Base-by-base conservation (phyloP, 352 stramenopile species). In the Stramenopiles sp. region DNA sequence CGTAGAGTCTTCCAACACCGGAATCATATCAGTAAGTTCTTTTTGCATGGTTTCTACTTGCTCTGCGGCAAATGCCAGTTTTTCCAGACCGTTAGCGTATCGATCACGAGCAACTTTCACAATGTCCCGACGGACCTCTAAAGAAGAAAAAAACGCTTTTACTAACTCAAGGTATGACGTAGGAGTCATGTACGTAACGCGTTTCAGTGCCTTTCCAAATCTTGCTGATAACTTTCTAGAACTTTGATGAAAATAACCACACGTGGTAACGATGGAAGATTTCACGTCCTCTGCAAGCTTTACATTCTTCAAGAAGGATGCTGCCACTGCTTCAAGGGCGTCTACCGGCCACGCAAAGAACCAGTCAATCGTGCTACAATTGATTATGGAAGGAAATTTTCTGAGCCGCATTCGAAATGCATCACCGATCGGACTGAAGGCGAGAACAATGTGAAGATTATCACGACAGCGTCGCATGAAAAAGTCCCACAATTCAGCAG, bases 331-430 rank as follows among this genome's bases (percentile, higher is more conserved):
- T 0, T 94, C 84, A 0, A 97, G 81, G 0, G 92, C 91, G 76
- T 97, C 92, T 0, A 83, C 82, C 0, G 92, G 92, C 92, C 92
- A 97, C 6, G 89, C 87, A 2, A 88, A 96, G 79, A 97, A 97
- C 92, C 92, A 97, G 77, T 96, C 91, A 78, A 97, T 97, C n/a
- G 90, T 94, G 76, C 92, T 97, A 80, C 92, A 97, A 77, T 97
- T 97, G 81, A 97, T 95, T 2, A 97, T 83, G 37, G 89, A 95
- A 4, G 92, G 92, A 81, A 96, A 97, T 74, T 96, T 95, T 36
- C 92, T 87, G 35, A 97, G 81, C 0, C 92, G 82, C 63, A 97
- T 90, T 3, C 92, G 78, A 77, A 97, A 97, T 0, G 92, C 92
- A 33, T 94, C 88, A 1, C 92, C 92, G 69, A 97, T 96, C 1